phyloP scores from a whole-genome alignment of 352 stramenopile species.

The Phytopythium cucurbitacearum region DNA sequence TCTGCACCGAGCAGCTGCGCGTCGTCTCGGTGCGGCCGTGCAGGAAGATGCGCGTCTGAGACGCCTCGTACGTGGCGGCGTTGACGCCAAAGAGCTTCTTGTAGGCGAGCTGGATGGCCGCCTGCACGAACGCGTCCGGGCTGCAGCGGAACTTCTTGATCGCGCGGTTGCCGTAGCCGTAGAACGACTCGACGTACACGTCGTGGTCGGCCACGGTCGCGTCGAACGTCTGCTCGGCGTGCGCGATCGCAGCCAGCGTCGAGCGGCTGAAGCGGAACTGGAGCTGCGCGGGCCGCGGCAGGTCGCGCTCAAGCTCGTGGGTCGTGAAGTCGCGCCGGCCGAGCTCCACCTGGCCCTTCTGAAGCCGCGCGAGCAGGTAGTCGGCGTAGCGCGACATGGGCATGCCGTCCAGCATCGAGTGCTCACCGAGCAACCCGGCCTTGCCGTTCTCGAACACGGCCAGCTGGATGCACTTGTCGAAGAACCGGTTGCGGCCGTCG shows the following conservation, averaged over 20 bases:
- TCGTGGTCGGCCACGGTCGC: slow-evolving; percentile 83
- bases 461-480: slow-evolving; percentile 97
- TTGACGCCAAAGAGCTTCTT: slow-evolving; percentile 64
- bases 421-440: slow-evolving; percentile 91
- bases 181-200: slow-evolving; percentile 84
- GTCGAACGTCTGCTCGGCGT: slow-evolving; percentile 59
- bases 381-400: slow-evolving; percentile 71
- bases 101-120: slow-evolving; percentile 94
- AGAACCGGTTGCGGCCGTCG: slow-evolving; percentile 93
- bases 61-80: slow-evolving; percentile 92
- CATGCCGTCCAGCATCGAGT: slow-evolving; percentile 90
- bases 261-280: slow-evolving; percentile 45
- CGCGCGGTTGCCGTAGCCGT: slow-evolving; percentile 80
- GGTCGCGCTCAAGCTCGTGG: slow-evolving; percentile 22
- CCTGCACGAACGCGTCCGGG: slow-evolving; percentile 94
- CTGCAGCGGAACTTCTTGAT: slow-evolving; percentile 91
- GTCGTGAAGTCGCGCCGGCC: slow-evolving; percentile 36
- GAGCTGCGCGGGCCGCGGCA: slow-evolving; percentile 24
- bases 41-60: slow-evolving; percentile 91
- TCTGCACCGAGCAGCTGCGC: slow-evolving; percentile 76
- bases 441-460: slow-evolving; percentile 95
- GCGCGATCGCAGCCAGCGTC: slow-evolving; percentile 43
- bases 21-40: slow-evolving; percentile 93
- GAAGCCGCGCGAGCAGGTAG: slow-evolving; percentile 52
- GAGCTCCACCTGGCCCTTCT: slow-evolving; percentile 44